Conservation (phyloP, 805 yeast species). For the Metschnikowia lachancei region DNA sequence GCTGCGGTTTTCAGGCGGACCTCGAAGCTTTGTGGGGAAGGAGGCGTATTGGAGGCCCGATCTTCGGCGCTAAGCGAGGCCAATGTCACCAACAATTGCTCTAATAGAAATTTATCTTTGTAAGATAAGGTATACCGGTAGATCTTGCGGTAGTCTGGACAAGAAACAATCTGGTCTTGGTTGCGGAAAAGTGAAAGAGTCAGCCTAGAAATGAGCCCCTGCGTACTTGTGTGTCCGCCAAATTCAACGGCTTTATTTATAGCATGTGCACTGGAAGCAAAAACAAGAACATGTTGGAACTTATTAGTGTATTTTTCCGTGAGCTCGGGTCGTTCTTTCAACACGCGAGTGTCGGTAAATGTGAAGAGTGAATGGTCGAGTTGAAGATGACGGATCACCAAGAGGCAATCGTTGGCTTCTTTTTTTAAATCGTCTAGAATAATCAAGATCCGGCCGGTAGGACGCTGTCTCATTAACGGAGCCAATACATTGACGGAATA, state of each 20-base stretch:
- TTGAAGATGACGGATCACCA: slow-evolving; percentile 31
- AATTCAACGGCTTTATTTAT: slow-evolving; percentile 6
- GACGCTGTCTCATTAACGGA: background rate
- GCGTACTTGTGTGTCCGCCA: slow-evolving; percentile 2
- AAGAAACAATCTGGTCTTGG: background rate
- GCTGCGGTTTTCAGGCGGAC: background rate
- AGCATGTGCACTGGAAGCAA: slow-evolving; percentile 11
- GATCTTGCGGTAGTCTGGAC: slow-evolving; percentile 6
- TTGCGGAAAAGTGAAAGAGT: slow-evolving; percentile 10
- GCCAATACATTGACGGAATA: slow-evolving; percentile 23
- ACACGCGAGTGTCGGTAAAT: slow-evolving; percentile 13
- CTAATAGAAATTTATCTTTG: slow-evolving; percentile 18
- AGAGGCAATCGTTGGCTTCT: slow-evolving; percentile 39
- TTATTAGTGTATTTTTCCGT: slow-evolving; percentile 6
- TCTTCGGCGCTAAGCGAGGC: background rate
- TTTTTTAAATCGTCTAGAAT: slow-evolving; percentile 27
- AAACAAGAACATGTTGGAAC: slow-evolving; percentile 17
- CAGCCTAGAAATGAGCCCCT: background rate
- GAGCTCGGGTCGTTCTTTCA: slow-evolving; percentile 6
- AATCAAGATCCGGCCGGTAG: slow-evolving; percentile 24
- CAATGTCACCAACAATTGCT: slow-evolving; percentile 12
- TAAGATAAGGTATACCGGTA: slow-evolving; percentile 8
- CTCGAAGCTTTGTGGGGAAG: no score
- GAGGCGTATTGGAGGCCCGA: background rate
- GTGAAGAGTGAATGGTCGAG: slow-evolving; percentile 17